A percentile compares a stretch with the other conserved stretches of the same genome.
phyloP scores from a whole-genome alignment of 441 rosid genomes.

The Syzygium malaccense region DNA sequence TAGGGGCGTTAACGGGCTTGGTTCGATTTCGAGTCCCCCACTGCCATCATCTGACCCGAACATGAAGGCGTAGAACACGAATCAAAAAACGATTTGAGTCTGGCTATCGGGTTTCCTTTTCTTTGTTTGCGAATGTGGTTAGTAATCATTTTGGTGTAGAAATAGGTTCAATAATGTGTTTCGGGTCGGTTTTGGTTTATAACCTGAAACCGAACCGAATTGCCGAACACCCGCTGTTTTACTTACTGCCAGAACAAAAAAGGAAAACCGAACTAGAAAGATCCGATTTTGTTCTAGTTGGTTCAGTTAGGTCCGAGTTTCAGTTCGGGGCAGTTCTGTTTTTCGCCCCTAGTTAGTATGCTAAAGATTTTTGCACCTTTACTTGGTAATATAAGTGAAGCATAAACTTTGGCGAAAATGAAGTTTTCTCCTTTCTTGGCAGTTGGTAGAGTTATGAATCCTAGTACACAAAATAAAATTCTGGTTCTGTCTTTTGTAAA shows the following conservation, averaged over 20 bases:
- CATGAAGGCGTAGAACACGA: background rate
- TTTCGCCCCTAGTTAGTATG: background rate
- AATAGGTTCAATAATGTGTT: background rate
- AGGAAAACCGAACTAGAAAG: background rate
- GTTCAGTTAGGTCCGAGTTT: background rate
- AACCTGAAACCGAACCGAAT: background rate
- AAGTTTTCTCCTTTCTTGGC: background rate
- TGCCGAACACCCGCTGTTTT: accelerated
- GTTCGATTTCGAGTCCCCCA: background rate
- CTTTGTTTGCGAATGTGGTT: background rate
- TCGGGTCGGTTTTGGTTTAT: background rate
- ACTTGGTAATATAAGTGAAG: background rate
- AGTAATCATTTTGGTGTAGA: background rate
- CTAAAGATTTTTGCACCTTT: background rate
- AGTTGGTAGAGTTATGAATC: too few species aligned
- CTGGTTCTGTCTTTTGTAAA: background rate
- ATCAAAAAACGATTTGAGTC: background rate
- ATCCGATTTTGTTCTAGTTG: background rate
- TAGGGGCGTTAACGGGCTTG: background rate
- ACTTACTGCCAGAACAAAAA: background rate
- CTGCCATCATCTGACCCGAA: background rate
- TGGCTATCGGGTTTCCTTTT: background rate
- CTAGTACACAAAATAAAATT: background rate
- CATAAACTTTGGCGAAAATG: background rate
- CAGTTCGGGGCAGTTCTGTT: background rate